These are phyloP conservation scores for Corylus avellana DNA, from an alignment of 306 rosid species.

Conservation along the genomic window DNA sequence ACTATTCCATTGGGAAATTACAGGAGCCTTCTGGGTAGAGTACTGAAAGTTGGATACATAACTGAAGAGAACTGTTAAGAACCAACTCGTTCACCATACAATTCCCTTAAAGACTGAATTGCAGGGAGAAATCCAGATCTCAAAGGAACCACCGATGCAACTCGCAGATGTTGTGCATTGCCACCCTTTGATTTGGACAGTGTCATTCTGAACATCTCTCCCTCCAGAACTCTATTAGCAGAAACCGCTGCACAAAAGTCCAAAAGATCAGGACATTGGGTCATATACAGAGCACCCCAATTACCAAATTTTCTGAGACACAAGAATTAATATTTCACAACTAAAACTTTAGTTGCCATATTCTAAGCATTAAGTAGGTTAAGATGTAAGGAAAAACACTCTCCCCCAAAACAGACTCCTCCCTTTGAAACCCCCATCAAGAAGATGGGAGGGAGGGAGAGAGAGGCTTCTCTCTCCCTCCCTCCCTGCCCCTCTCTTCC, in stretches of 20 bases:
- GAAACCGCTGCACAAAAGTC: conserved; percentile 41
- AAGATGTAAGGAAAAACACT: too few relatives aligned
- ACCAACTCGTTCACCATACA: conserved; percentile 32
- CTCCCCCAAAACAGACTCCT: too few relatives aligned
- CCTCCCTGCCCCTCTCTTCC: too few relatives aligned
- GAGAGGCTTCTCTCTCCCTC: too few relatives aligned
- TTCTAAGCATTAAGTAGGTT: too few relatives aligned
- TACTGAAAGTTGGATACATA: not conserved
- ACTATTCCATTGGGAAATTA: not conserved
- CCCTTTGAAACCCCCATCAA: too few relatives aligned
- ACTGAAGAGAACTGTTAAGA: conserved; percentile 7
- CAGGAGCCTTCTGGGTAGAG: not conserved
- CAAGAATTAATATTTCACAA: too few relatives aligned
- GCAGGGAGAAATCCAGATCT: conserved; percentile 57
- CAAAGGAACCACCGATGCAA: conserved; percentile 50
- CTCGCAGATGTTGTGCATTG: conserved; percentile 50
- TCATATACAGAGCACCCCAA: not conserved
- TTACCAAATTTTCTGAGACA: not conserved
- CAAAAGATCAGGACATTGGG: not conserved
- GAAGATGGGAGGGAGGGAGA: too few relatives aligned
- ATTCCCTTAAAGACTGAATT: conserved; percentile 48
- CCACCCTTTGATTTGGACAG: conserved; percentile 57
- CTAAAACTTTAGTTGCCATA: too few relatives aligned
- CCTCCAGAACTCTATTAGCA: conserved; percentile 54
- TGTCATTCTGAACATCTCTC: conserved; percentile 62